Conservation (phyloP, 371 early-diverging fungal species). For the Astathelohania contejeani region DNA sequence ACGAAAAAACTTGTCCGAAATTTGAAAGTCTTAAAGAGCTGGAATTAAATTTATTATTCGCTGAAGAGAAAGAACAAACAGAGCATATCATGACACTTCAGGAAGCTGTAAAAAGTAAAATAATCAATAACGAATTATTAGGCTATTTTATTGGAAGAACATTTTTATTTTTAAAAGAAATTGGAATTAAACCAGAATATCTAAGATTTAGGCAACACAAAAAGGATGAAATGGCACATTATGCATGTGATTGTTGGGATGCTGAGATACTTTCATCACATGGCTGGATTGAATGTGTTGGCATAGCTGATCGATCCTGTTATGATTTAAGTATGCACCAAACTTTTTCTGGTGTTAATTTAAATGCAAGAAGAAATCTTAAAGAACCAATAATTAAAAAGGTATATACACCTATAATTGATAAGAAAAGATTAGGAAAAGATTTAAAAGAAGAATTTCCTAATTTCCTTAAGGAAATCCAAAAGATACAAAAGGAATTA, state of each 20-base stretch:
- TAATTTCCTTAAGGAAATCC: constrained; percentile 22
- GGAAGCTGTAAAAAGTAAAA: constrained; percentile 69
- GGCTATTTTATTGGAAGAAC: constrained; percentile 94
- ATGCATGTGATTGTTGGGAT: constrained; percentile 79
- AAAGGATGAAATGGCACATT: constrained; percentile 99
- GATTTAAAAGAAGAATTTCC: constrained; percentile 32
- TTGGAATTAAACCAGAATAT: constrained; percentile 72
- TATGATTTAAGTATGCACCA: constrained; percentile 87
- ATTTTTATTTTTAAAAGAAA: constrained; percentile 69
- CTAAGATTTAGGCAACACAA: constrained; percentile 97
- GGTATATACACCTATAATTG: constrained; percentile 34
- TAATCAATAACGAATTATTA: constrained; percentile 84
- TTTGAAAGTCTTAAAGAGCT: constrained; percentile 67
- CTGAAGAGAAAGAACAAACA: constrained; percentile 59
- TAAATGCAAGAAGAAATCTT: constrained; percentile 72
- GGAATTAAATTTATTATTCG: constrained; percentile 60
- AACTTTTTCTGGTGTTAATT: constrained; percentile 68
- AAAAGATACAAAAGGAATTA: constrained; percentile 16
- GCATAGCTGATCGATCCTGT: constrained; percentile 96
- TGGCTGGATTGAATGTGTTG: constrained; percentile 99
- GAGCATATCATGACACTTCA: constrained; percentile 62
- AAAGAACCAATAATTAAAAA: constrained; percentile 56
- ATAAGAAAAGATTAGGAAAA: constrained; percentile 59
- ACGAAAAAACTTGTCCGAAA: constrained; percentile 72
- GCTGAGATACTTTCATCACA: constrained; percentile 51